A percentile compares a stretch with the other conserved stretches of the same genome.
Evolutionary conservation across 2,329 filamentous ascomycete species (phyloP).

Genomic region (Escovopsis sp.): DNA sequence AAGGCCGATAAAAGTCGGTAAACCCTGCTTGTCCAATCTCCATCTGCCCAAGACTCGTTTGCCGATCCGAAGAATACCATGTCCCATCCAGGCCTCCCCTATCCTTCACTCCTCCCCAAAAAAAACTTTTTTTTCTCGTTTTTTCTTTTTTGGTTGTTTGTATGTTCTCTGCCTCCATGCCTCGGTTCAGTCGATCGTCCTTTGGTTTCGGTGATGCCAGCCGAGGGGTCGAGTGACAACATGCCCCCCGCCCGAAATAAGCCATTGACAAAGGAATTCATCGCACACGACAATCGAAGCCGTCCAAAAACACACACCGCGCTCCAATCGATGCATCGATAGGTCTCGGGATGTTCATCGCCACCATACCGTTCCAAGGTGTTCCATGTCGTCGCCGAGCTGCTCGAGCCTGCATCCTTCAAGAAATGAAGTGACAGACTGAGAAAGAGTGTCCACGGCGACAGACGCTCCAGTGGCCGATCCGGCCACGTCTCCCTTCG

Average conservation of each 20-base stretch:
- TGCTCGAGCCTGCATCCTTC: no score
- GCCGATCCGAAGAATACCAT: slow-evolving; percentile 7
- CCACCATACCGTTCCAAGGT: no score
- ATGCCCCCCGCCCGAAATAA: background rate
- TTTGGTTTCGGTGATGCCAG: background rate
- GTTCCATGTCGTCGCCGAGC: no score
- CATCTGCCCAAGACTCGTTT: background rate
- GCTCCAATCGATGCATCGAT: background rate
- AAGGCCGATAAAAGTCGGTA: no score
- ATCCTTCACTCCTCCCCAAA: slow-evolving; percentile 2
- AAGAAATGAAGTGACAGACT: no score
- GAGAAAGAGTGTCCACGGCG: no score
- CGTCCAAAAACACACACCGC: slow-evolving; percentile 2
- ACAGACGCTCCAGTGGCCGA: no score
- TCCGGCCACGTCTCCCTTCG: no score
- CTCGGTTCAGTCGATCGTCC: slow-evolving; percentile 2
- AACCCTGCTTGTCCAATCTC: no score
- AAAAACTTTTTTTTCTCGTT: slow-evolving; percentile 11
- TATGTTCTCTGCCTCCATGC: slow-evolving; percentile 1
- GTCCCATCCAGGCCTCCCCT: slow-evolving; percentile 2
- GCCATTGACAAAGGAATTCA: slow-evolving; percentile 1
- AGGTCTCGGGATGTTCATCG: no score
- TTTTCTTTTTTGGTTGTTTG: slow-evolving; percentile 12
- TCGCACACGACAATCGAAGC: background rate
- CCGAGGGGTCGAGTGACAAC: background rate